Conservation (phyloP, 768 basidiomycete species). For the Asterophora lycoperdoides region DNA sequence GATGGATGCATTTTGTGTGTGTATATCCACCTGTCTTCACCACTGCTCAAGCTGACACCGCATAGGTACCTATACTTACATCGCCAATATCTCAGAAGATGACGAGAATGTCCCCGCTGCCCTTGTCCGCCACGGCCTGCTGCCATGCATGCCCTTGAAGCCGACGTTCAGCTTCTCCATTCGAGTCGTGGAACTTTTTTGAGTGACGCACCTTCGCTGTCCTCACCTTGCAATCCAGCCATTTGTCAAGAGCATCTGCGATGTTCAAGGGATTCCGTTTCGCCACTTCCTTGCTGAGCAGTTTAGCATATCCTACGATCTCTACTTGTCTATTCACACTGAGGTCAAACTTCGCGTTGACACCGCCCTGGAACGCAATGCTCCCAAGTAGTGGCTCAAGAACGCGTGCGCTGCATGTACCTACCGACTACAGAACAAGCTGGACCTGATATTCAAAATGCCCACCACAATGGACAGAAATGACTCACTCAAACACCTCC, state of each 20-base stretch:
- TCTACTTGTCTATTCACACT: conserved; percentile 18
- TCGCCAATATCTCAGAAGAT: too few species aligned
- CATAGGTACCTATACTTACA: too few species aligned
- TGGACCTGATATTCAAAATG: conserved; percentile 15
- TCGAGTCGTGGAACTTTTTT: conserved; percentile 20
- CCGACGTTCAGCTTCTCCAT: conserved; percentile 19
- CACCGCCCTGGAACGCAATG: conserved; percentile 18
- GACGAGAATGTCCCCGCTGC: conserved; percentile 1
- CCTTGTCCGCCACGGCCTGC: conserved; percentile 20
- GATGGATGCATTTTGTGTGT: too few species aligned
- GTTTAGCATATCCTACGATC: conserved; percentile 24
- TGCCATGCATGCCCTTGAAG: conserved; percentile 21
- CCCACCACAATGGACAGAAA: conserved; percentile 26
- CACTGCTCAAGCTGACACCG: too few species aligned
- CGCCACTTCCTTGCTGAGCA: conserved; percentile 15
- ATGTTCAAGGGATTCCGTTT: conserved; percentile 10
- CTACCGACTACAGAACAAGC: conserved; percentile 22
- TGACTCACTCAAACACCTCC: conserved; percentile 23
- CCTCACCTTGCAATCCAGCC: too few species aligned
- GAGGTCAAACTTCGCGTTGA: conserved; percentile 13
- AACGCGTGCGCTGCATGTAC: conserved; percentile 26
- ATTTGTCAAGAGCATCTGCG: conserved; percentile 13
- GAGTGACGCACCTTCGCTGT: conserved; percentile 15
- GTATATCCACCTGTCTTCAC: too few species aligned
- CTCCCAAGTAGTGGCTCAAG: conserved; percentile 20